Evolutionary conservation across 176 grass and related monocot genomes (phyloP).

Genomic region (Avena insularis): DNA sequence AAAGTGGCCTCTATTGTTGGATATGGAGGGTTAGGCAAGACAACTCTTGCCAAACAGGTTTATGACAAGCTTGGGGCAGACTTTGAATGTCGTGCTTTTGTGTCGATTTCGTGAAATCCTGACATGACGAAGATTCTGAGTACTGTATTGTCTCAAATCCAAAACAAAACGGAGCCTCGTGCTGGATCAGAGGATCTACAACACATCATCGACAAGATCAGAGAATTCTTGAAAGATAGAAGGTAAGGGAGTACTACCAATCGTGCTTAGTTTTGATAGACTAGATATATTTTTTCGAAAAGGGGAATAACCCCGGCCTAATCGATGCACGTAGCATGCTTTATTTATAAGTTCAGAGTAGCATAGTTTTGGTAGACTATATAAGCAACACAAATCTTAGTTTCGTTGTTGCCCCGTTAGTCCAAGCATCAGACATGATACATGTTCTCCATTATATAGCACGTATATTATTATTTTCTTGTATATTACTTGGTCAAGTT

Average conservation of each 20-base stretch:
- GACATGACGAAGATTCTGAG: neutral
- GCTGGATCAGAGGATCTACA: neutral
- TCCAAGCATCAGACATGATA: neutral
- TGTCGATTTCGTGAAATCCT: neutral
- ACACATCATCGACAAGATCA: neutral
- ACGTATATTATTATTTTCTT: too few species aligned
- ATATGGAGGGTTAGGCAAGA: slow-evolving; percentile 2
- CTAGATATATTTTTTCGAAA: neutral
- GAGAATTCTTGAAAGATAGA: slow-evolving; percentile 6
- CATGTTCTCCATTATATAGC: too few species aligned
- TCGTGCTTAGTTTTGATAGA: neutral
- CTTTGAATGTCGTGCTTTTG: neutral
- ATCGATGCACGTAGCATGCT: too few species aligned
- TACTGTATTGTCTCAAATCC: neutral
- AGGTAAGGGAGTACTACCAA: neutral
- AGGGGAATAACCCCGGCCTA: too few species aligned
- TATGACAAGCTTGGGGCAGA: neutral
- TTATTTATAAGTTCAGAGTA: too few species aligned
- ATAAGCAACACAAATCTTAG: neutral
- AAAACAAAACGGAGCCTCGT: neutral
- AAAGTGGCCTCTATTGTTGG: slow-evolving; percentile 5
- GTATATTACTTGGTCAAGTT: too few species aligned
- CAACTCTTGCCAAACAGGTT: neutral
- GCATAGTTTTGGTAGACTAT: neutral
- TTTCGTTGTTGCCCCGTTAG: neutral